Conservation (phyloP, 1,139 yeast species). For the Geotrichum siamense region DNA sequence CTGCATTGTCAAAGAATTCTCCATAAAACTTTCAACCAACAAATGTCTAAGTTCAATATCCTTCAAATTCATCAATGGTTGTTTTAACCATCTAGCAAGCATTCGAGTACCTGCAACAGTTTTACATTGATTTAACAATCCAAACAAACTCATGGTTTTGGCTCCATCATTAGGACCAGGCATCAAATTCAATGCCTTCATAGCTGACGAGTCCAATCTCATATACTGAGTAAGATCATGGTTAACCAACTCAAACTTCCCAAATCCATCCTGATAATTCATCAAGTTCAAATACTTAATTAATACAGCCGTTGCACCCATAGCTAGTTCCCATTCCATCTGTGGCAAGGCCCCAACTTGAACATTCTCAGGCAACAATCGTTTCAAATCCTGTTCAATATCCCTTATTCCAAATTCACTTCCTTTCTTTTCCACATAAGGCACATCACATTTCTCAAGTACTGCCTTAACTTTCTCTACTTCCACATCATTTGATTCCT, state of each 20-base stretch:
- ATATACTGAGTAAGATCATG: slow-evolving; percentile 71
- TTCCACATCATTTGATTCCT: slow-evolving; percentile 37
- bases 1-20: slow-evolving; percentile 57
- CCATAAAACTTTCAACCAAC: slow-evolving; percentile 64
- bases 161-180: slow-evolving; percentile 49
- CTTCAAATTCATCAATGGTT: slow-evolving; percentile 64
- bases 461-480: slow-evolving; percentile 20
- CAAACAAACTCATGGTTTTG: slow-evolving; percentile 63
- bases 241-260: slow-evolving; percentile 48
- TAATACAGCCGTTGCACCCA: slow-evolving; percentile 55
- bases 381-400: slow-evolving; percentile 65
- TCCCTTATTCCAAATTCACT: slow-evolving; percentile 53
- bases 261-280: slow-evolving; percentile 45
- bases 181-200: slow-evolving; percentile 78
- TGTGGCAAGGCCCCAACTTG: slow-evolving; percentile 53
- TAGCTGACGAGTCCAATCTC: slow-evolving; percentile 87
- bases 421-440: slow-evolving; percentile 53
- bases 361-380: slow-evolving; percentile 49
- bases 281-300: slow-evolving; percentile 58
- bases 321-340: slow-evolving; percentile 40
- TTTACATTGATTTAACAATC: slow-evolving; percentile 78
- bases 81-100: slow-evolving; percentile 90
- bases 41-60: slow-evolving; percentile 62
- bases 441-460: slow-evolving; percentile 68
- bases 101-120: slow-evolving; percentile 80